Evolutionary conservation across 2,329 filamentous ascomycete genomes (phyloP), one percentile per base, ranked within the genome.

Genomic region (Fusarium torulosum): DNA sequence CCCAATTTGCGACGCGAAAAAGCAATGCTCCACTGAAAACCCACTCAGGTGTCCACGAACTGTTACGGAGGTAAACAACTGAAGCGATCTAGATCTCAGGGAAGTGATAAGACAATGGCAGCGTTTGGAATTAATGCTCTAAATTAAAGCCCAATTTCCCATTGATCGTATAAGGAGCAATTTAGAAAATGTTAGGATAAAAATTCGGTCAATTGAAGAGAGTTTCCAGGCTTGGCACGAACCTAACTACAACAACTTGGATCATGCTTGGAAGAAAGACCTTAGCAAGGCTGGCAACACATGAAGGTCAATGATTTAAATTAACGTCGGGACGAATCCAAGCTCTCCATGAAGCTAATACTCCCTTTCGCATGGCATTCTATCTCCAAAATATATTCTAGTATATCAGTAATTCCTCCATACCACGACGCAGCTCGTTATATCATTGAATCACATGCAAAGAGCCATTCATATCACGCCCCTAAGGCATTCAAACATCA

Each of bases 1-100:
- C 66, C 60, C 53, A 67, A 53, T 37, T 53, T 47, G 50, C 66
- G 60, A 47, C 41, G 52, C 51, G 51, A 55, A 63, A 33, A 33
- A 43, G 47, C 27, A 57, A 42, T 11, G 54, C 17, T 44, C 46
- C 45, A 53, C 58, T 52, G 29, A 9, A 42, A 37, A 37, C 35
- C 35, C 35, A 37, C 35, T 19, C 49, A 29, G 42, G 49, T 23
- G 41, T 44, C 19, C 49, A 45, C 31, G 49, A 63, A 41, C 59
- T 63, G 19, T 51, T 35, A 37, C 11, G 43, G 11, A 6, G 21
- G 41, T 19, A 25, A 49, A 21, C 55, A 59, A 63, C 45, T 50
- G 43, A 33, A 57, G 14, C 29, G 23, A 31, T 40, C 47, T 53
- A 53, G 45, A 56, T 20, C 10, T 25, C 37, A 19, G 43, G 23